Base-by-base conservation (phyloP, 768 basidiomycete genomes). In the Suillus subluteus region DNA sequence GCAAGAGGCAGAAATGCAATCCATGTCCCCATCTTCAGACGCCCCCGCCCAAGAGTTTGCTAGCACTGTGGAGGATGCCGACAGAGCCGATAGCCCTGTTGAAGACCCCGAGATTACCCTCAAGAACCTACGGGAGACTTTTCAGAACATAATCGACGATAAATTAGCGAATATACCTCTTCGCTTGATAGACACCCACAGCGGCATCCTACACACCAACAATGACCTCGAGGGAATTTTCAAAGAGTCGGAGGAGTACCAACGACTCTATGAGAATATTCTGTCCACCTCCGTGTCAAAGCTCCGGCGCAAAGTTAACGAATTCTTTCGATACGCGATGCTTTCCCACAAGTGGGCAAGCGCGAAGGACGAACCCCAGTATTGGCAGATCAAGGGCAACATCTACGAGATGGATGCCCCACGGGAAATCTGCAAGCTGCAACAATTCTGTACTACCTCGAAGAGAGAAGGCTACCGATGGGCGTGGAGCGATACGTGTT, bases 401-500 rank as follows among this genome's bases (percentile, higher is more conserved):
- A 23, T 76, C 52, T 66, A 74, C 40, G 38, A 18, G 59, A 66
- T 63, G 46, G 13, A 37, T 16, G 35, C 41, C 16, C 61, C 46
- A 7, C 48, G 23, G 5, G 65, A 40, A 41, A 66, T 66, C 30
- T 7, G 18, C 26, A 75, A 77, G 54, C 74, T 75, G n/a, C 76
- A 77, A 21, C 71, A 77, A 15, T 77, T 73, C 37, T 75, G 76
- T 48, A 77, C 74, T 32, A 18, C 66, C 8, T 71, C 70, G 6
- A 76, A 74, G 1, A 75, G 71, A 52, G 77, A 72, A 35, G 75
- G 76, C 2, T 75, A 63, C 62, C 74, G 75, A n/a, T 75, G 75
- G 75, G 74, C 72, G 5, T 75, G 74, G 74, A 55, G 69, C 4
- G 74, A 75, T 38, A 77, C 75, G 11, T 75, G 74, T 54, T 75